Base-by-base conservation (phyloP, 371 early-diverging fungal species). In the Funneliformis caledonium region DNA sequence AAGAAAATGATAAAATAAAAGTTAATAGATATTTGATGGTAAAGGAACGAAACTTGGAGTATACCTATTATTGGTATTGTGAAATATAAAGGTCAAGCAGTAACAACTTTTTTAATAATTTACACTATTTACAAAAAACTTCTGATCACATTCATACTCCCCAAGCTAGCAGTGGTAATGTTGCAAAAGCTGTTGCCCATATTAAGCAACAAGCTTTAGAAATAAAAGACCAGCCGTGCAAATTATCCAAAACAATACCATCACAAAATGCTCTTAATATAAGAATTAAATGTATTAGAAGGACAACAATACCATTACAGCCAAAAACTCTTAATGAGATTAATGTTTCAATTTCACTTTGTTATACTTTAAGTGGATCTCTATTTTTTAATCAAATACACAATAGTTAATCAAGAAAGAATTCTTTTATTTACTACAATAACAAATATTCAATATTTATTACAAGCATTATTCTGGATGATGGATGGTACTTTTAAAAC, bases 11-110 rank as follows among this genome's bases (percentile, higher is more conserved):
- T 48, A 48, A 37, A 48, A 48, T 37, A 37, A 37, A 37, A 37
- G 37, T 37, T 37, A 0, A 37, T 37, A 1, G 3, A 1, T 37
- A 4, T 48, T 62, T 62, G 7, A 62, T 62, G 11, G 22, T n/a
- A 45, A 69, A 69, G 16, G 70, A 69, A 0, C 16, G 9, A 1
- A 2, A 0, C 5, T 12, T 0, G 2, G 4, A 69, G 11, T 47
- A 69, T 45, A 69, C 47, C 16, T 69, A 45, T 45, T 69, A 69
- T 19, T 72, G n/a, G 72, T 72, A 33, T 26, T 72, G 72, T 47
- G 37, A 47, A 48, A 26, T 72, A 26, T n/a, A 72, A 47, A 19
- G 22, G 50, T 47, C 72, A 14, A 0, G 72, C 72, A 50, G 52
- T 37, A 19, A 72, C 50, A 22, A 7, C n/a, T n/a, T 48, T 43